These are phyloP conservation scores for Hevea brasiliensis DNA, from an alignment of 345 rosid species.

Conservation along the genomic window DNA sequence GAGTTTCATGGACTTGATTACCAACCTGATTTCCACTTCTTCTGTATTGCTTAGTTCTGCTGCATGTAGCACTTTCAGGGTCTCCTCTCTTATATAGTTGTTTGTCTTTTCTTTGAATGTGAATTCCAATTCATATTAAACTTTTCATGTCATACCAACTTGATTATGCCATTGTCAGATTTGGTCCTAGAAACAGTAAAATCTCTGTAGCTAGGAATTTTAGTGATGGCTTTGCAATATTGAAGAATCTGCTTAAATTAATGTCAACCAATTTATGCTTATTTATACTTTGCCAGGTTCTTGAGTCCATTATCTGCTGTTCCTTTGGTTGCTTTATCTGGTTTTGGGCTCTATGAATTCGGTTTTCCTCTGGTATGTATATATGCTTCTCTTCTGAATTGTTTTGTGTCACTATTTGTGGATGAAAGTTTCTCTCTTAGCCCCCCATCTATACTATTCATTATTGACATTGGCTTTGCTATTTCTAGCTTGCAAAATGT, in stretches of 20 bases:
- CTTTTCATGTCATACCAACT: not conserved
- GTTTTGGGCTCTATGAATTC: slow-evolving; percentile 88
- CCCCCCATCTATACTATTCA: not conserved
- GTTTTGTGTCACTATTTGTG: not conserved
- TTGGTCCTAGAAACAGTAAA: not conserved
- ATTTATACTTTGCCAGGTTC: slow-evolving; percentile 46
- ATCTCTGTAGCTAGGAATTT: not conserved
- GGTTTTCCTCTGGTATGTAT: slow-evolving; percentile 86
- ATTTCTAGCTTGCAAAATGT: slow-evolving; percentile 74
- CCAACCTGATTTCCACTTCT: too few relatives aligned
- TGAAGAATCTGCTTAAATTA: not conserved
- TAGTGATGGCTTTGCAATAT: not conserved
- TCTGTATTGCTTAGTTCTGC: too few relatives aligned
- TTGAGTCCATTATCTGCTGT: slow-evolving; percentile 87
- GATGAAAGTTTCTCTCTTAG: too few relatives aligned
- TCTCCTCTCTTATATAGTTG: not conserved
- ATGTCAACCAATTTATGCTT: not conserved
- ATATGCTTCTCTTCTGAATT: not conserved
- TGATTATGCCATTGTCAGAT: not conserved
- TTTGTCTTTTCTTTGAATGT: not conserved
- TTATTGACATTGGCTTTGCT: slow-evolving; percentile 17
- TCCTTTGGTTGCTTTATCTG: slow-evolving; percentile 85
- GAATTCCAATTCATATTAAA: not conserved
- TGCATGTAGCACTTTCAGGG: too few relatives aligned
- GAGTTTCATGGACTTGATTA: too few relatives aligned